Evolutionary conservation across 2,329 filamentous ascomycete species (phyloP), one percentile per base, ranked within the genome.

Genomic region (Trichoderma asperellum): DNA sequence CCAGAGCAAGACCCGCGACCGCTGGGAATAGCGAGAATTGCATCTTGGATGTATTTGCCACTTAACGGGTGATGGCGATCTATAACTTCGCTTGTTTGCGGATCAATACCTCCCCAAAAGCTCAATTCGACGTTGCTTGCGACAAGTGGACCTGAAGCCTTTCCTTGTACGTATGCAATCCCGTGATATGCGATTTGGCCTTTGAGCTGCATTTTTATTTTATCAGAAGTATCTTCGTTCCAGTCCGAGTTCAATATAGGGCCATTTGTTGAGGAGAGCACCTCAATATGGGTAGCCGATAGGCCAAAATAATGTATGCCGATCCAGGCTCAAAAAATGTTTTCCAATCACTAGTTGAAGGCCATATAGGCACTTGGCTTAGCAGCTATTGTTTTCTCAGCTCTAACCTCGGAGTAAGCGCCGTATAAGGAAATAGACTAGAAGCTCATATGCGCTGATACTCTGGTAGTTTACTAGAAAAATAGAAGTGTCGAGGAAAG

Each of bases 1-100:
- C 82, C 83, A 0, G 81, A 78, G 53, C 82, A 85, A 7, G 83
- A 85, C 2, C 83, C 83, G 24, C 83, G 79, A n/a, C 83, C 79
- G 21, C 79, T 74, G 0, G 83, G 83, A 16, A 85, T 81, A 1
- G 80, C 83, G 0, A 85, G 75, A 1, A 84, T 73, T 0, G 73
- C 73, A 12, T 73, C 74, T 3, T 75, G 71, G 0, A 85, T 68
- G 18, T 60, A 71, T 6, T 74, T 40, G 0, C 81, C 81, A 7
- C 71, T 72, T 2, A 85, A 72, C 0, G 80, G 79, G 65, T 85
- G 82, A 49, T 82, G 81, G 1, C 75, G 77, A 66, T 85, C 83
- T 57, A 83, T 79, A 0, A 85, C 75, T 14, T 77, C 71, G 43
- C 83, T 81, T 0, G 79, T 83, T 4, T 75, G 66, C 1, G 80